Evolutionary conservation across 108 stramenopile species (phyloP).

Genomic region (Parietichytrium sp.): DNA sequence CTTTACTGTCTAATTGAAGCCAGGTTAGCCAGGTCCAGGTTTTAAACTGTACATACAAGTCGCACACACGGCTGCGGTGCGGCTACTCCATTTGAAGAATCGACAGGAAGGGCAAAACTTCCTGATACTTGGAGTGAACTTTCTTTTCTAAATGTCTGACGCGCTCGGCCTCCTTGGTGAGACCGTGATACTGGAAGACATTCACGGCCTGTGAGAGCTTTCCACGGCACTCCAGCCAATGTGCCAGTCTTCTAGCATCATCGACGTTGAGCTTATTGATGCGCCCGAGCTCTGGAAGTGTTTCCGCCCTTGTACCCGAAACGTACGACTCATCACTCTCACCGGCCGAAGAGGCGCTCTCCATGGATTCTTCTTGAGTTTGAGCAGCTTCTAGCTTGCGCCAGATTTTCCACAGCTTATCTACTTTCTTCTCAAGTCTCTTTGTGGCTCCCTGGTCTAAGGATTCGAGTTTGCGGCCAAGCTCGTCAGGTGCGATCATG

Average conservation of each 20-base stretch:
- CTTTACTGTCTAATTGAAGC: no score
- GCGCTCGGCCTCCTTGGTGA: not conserved
- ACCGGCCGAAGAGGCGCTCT: not conserved
- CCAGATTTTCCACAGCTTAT: not conserved
- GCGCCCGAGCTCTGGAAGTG: not conserved
- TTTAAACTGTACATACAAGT: no score
- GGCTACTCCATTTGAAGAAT: no score
- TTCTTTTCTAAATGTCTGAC: not conserved
- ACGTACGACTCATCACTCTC: not conserved
- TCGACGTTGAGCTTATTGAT: not conserved
- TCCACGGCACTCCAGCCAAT: slow-evolving; percentile 29
- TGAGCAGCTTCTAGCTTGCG: not conserved
- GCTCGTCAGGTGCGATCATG: no score
- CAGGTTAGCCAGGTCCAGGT: no score
- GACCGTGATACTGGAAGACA: not conserved
- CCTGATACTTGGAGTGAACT: no score
- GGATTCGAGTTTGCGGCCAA: no score
- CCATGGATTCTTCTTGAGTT: not conserved
- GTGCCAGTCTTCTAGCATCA: not conserved
- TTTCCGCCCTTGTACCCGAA: not conserved
- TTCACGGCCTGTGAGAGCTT: not conserved
- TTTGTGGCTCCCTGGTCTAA: not conserved
- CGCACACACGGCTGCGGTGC: no score
- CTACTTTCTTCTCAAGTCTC: not conserved
- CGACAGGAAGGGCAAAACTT: no score